These are phyloP conservation scores for Epichloe festucae DNA, from an alignment of 2,329 filamentous ascomycete genomes.

Conservation along the genomic window DNA sequence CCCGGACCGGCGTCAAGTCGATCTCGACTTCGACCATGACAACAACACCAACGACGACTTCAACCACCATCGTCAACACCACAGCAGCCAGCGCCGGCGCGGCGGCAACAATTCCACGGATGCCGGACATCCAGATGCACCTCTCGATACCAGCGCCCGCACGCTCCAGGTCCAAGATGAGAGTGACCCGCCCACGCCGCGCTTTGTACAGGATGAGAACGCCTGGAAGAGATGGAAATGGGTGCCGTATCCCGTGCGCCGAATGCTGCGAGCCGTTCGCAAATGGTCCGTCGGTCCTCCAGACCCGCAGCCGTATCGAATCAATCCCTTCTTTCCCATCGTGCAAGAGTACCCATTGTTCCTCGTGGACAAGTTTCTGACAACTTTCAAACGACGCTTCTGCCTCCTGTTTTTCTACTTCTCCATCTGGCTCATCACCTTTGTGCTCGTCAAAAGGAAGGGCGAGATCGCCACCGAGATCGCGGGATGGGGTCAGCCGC, in stretches of 20 bases:
- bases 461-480: conserved; percentile 49
- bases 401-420: conserved; percentile 47
- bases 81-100: conserved; percentile 6
- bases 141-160: conserved; percentile 21
- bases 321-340: conserved; percentile 48
- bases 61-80: background rate
- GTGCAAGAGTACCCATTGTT: conserved; percentile 55
- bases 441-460: conserved; percentile 53
- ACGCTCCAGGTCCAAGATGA: conserved; percentile 33
- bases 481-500: conserved; percentile 52
- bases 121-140: conserved; percentile 28
- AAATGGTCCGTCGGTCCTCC: conserved; percentile 44
- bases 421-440: conserved; percentile 55
- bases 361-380: conserved; percentile 49
- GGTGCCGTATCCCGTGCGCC: conserved; percentile 44
- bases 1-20: conserved; percentile 18
- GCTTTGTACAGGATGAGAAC: conserved; percentile 44
- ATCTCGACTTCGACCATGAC: conserved; percentile 12
- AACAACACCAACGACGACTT: background rate
- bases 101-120: conserved; percentile 1
- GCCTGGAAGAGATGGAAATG: conserved; percentile 38
- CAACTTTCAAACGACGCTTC: conserved; percentile 44
- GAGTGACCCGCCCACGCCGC: conserved; percentile 35
- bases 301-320: conserved; percentile 33
- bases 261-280: conserved; percentile 26